Evolutionary conservation across 1,139 yeast species (phyloP), one percentile per base, ranked within the genome.

Genomic region (Candida freyschussii): DNA sequence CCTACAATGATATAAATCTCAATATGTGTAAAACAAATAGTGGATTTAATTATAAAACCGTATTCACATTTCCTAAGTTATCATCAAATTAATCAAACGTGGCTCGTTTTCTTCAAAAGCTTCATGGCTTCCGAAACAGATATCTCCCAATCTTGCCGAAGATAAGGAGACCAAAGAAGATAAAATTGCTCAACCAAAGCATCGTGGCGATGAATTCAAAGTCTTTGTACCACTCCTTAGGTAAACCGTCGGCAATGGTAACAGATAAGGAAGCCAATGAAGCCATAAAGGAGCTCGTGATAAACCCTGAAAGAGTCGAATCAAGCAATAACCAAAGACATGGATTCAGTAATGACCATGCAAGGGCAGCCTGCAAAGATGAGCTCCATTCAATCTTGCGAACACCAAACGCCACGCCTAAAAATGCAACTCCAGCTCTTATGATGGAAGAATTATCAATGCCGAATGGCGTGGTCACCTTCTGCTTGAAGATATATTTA

Each of bases 331-430:
- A 60, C 95, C 96, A 87, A 39, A 87, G 63, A 12, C 85, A 75
- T 1, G 93, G 82, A 58, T 83, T 84, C 37, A 85, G 67, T 32
- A 80, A 62, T 5, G 82, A 70, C 86, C 94, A 84, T 6, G 81
- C 72, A 27, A 75, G 65, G 6, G 89, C 75, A 5, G 86, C 85
- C 52, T 86, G 95, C 27, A 79, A 59, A 13, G 85, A 72, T 1
- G 87, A 75, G 26, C 72, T 63, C 95, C 95, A 86, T 44, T 81
- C 81, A 29, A 85, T 69, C 47, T 81, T 81, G 43, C 93, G 72
- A 27, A 87, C 72, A 15, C 94, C 95, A 52, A 84, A 87, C 7
- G 85, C 73, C 18, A 89, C 75, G 4, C 96, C 96, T 41, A 87
- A 61, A 48, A 87, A 75, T 7, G 94, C 87, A 30, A 85, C 78